Conservation (phyloP, 2,329 filamentous ascomycete genomes). For the Malbranchea zuffiana region DNA sequence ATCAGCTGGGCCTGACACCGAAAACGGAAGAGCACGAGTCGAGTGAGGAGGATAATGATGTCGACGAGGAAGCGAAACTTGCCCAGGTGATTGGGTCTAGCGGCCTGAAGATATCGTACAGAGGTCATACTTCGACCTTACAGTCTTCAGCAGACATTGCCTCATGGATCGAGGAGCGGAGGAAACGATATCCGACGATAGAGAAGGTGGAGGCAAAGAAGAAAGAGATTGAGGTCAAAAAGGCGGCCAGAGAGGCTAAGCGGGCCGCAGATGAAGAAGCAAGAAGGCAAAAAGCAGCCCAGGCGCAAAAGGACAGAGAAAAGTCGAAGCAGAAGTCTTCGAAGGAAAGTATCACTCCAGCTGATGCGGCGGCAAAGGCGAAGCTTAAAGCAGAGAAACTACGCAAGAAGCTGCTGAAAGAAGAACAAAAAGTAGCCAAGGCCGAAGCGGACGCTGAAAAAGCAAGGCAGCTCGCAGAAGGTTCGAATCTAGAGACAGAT, state of each 20-base stretch:
- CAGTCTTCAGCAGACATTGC: constrained; percentile 56
- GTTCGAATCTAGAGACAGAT: constrained; percentile 15
- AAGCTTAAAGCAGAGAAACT: constrained; percentile 34
- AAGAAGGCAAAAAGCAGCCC: constrained; percentile 27
- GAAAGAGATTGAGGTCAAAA: constrained; percentile 43
- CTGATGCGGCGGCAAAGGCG: constrained; percentile 28
- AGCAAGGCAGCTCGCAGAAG: constrained; percentile 27
- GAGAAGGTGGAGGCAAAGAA: constrained; percentile 45
- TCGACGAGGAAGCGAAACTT: constrained; percentile 37
- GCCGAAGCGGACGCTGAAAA: constrained; percentile 35
- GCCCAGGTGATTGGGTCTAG: constrained; percentile 19
- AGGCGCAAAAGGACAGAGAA: constrained; percentile 26
- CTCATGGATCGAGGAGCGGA: constrained; percentile 71
- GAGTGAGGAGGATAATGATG: constrained; percentile 37
- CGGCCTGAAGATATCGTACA: constrained; percentile 44
- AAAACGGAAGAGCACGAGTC: constrained; percentile 37
- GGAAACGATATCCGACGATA: constrained; percentile 68
- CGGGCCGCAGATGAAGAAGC: constrained; percentile 25
- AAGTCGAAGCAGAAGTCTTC: constrained; percentile 17
- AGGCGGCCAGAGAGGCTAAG: constrained; percentile 55
- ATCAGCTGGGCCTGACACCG: constrained; percentile 39
- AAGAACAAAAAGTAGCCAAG: constrained; percentile 44
- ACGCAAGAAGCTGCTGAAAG: constrained; percentile 48
- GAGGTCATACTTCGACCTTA: constrained; percentile 44
- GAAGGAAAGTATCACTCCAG: constrained; percentile 18